phyloP scores from a whole-genome alignment of 768 basidiomycete species.

The Phanerochaete carnosa region DNA sequence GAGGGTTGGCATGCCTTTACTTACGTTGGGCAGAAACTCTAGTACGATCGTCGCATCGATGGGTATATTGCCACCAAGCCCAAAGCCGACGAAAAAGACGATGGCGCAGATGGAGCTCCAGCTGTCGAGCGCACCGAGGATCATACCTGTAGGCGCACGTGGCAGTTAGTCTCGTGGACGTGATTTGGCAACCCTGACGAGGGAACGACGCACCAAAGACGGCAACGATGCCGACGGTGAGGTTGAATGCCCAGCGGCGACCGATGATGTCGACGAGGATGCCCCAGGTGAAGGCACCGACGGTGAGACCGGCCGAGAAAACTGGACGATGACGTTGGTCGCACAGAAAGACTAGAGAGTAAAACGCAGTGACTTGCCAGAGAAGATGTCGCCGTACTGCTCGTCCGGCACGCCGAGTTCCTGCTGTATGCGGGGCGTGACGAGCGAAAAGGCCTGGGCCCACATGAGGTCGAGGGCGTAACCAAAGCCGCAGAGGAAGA shows the following conservation, averaged over 20 bases:
- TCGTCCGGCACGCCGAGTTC: constrained; percentile 10
- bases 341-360: background rate
- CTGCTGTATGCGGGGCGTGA: constrained; percentile 12
- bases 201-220: constrained; percentile 40
- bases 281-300: constrained; percentile 49
- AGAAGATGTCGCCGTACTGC: constrained; percentile 11
- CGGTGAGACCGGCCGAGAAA: constrained; percentile 45
- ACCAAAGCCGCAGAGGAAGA: constrained; percentile 12
- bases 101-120: constrained; percentile 35
- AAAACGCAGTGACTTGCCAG: background rate
- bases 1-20: constrained; percentile 32
- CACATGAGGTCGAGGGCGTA: constrained; percentile 14
- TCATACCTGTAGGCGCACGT: constrained; percentile 22
- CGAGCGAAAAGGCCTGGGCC: constrained; percentile 10
- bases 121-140: constrained; percentile 44
- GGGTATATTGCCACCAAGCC: constrained; percentile 49
- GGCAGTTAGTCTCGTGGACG: background rate
- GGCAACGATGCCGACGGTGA: constrained; percentile 35
- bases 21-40: constrained; percentile 7
- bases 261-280: constrained; percentile 48
- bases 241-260: constrained; percentile 42
- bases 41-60: constrained; percentile 21
- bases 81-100: constrained; percentile 45
- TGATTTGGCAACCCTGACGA: background rate
- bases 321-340: background rate